These are phyloP conservation scores for Backusella psychrophila DNA, from an alignment of 192 early-diverging fungal species.

Conservation along the genomic window DNA sequence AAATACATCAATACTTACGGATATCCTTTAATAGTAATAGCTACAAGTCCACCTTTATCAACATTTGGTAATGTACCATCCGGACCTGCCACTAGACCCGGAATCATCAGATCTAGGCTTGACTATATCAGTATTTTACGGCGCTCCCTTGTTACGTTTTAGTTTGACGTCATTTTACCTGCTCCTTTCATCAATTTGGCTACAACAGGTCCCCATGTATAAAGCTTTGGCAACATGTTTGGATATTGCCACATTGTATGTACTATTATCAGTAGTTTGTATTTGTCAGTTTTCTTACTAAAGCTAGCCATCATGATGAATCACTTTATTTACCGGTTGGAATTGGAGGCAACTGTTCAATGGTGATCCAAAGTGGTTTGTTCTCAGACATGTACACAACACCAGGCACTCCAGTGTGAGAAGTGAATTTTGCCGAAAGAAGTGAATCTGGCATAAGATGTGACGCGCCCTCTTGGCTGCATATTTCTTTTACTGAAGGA, in stretches of 20 bases:
- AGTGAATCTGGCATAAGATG: conserved; percentile 54
- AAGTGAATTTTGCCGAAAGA: conserved; percentile 61
- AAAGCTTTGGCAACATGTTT: conserved; percentile 58
- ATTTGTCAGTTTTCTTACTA: background rate
- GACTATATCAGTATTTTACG: background rate
- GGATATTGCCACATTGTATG: conserved; percentile 81
- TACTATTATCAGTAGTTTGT: conserved; percentile 37
- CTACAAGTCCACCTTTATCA: conserved; percentile 51
- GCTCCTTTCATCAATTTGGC: conserved; percentile 77
- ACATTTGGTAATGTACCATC: conserved; percentile 46
- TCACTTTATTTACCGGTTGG: conserved; percentile 53
- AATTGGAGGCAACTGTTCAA: conserved; percentile 49
- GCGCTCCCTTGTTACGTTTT: background rate
- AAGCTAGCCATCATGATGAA: background rate
- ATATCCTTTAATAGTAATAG: conserved; percentile 52
- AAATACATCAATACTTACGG: conserved; percentile 31
- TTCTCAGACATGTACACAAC: conserved; percentile 60
- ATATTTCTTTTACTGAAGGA: conserved; percentile 42
- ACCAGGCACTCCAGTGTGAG: conserved; percentile 63
- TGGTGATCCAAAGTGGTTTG: conserved; percentile 67
- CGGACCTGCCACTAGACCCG: conserved; percentile 56
- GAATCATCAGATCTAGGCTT: conserved; percentile 69
- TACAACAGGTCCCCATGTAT: conserved; percentile 68
- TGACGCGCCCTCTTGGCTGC: conserved; percentile 33
- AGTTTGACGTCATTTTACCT: conserved; percentile 3